phyloP scores from a whole-genome alignment of 2,329 filamentous ascomycete genomes.

The Cercospora zeae-maydis region DNA sequence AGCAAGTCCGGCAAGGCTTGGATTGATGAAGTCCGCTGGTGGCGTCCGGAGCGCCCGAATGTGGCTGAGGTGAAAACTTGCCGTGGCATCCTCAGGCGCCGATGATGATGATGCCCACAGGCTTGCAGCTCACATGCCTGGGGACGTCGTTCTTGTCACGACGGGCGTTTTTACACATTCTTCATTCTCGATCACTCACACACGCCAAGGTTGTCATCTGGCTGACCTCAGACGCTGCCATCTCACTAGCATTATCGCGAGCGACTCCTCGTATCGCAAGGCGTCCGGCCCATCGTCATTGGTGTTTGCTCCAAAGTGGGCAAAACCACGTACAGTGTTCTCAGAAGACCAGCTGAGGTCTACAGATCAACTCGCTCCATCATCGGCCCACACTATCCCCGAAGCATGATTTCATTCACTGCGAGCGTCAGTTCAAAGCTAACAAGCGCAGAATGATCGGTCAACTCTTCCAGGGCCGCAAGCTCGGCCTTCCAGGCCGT shows the following conservation, averaged over 20 bases:
- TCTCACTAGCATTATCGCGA: neutral
- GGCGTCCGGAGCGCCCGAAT: constrained; percentile 3
- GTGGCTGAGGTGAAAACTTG: neutral
- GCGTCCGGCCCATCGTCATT: neutral
- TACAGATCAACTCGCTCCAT: neutral
- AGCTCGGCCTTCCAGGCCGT: neutral
- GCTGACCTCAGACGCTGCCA: neutral
- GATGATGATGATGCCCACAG: neutral
- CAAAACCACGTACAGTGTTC: neutral
- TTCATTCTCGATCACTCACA: neutral
- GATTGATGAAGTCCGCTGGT: neutral
- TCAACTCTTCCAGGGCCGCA: neutral
- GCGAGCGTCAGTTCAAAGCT: neutral
- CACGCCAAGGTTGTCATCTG: neutral
- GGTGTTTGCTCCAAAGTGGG: neutral
- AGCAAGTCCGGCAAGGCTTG: neutral
- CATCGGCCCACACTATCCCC: neutral
- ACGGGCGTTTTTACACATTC: neutral
- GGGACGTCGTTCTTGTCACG: neutral
- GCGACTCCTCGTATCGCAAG: neutral
- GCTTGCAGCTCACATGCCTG: neutral
- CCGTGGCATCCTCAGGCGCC: neutral
- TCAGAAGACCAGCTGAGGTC: constrained; percentile 1
- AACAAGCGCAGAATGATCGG: neutral
- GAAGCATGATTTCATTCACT: neutral